Percentiles rank a stretch among this genome's conserved stretches.
Evolutionary conservation across 768 basidiomycete genomes (phyloP).

Genomic region (Tulasnella calospora): DNA sequence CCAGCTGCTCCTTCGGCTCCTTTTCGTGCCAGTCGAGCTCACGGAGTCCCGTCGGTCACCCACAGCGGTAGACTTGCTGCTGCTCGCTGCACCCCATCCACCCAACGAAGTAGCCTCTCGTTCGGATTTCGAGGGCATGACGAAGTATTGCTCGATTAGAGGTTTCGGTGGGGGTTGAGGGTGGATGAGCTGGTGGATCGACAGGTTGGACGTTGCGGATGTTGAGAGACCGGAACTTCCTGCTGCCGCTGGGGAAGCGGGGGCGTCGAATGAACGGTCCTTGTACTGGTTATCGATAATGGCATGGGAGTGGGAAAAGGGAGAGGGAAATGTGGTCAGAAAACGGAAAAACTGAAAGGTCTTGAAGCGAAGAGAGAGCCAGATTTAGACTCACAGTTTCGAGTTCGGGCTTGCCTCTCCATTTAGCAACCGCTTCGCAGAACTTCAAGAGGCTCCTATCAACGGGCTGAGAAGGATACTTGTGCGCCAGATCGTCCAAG

Average conservation of each 20-base stretch:
- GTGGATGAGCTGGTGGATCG: slow-evolving; percentile 24
- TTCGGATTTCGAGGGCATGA: slow-evolving; percentile 6
- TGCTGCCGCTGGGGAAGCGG: background rate
- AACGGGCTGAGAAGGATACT: slow-evolving; percentile 75
- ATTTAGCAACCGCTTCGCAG: slow-evolving; percentile 73
- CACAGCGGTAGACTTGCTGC: background rate
- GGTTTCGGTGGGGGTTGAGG: slow-evolving; percentile 18
- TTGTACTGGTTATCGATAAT: slow-evolving; percentile 13
- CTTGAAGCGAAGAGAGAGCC: background rate
- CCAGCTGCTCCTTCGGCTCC: slow-evolving; percentile 18
- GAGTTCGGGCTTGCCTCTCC: slow-evolving; percentile 81
- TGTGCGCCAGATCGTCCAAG: slow-evolving; percentile 69
- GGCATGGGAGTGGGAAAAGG: background rate
- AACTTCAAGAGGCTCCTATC: slow-evolving; percentile 73
- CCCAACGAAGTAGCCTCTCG: background rate
- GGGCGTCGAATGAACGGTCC: background rate
- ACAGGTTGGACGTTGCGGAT: slow-evolving; percentile 17
- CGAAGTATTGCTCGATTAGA: slow-evolving; percentile 25
- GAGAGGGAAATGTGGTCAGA: background rate
- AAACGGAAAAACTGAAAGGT: background rate
- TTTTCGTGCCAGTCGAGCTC: slow-evolving; percentile 7
- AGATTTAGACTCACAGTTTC: slow-evolving; percentile 29
- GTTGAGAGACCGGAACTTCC: background rate
- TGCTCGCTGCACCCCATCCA: background rate
- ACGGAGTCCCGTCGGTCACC: slow-evolving; percentile 10